Conservation (phyloP, 2,329 filamentous ascomycete species). For the Claviceps africana region DNA sequence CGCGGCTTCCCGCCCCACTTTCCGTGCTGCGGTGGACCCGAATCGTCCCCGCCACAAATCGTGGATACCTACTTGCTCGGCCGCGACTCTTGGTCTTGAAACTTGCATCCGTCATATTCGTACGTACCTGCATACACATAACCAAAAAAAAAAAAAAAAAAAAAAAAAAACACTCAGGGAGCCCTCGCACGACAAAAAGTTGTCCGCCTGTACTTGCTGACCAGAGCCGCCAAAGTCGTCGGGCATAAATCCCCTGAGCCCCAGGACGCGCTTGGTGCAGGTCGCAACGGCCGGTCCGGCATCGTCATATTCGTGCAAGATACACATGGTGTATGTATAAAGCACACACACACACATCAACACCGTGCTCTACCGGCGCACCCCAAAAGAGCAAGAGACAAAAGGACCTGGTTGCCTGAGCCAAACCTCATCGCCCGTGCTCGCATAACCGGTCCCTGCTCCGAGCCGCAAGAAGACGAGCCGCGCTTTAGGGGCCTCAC, state of each 20-base stretch:
- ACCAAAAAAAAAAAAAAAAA: too few species aligned
- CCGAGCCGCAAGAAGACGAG: not conserved
- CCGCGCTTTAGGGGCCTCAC: not conserved
- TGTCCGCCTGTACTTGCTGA: too few species aligned
- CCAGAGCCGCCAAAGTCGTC: not conserved
- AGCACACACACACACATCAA: not conserved
- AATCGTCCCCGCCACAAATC: not conserved
- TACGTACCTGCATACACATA: too few species aligned
- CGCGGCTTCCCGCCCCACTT: not conserved
- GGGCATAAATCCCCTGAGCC: not conserved
- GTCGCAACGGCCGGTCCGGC: not conserved
- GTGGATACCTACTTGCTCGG: too few species aligned
- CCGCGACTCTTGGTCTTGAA: too few species aligned
- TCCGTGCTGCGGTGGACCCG: not conserved
- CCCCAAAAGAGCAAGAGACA: not conserved
- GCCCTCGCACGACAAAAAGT: too few species aligned
- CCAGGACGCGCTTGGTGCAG: not conserved
- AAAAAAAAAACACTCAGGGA: too few species aligned
- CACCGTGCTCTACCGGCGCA: not conserved
- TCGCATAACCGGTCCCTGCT: not conserved
- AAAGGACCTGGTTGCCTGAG: not conserved
- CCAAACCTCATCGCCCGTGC: not conserved
- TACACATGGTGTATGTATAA: too few species aligned
- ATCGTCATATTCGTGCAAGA: not conserved
- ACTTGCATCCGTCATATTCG: too few species aligned